Evolutionary conservation across 1,284 basidiomycete genomes (phyloP), one percentile per base, ranked within the genome.

Genomic region (Pascua sp.): DNA sequence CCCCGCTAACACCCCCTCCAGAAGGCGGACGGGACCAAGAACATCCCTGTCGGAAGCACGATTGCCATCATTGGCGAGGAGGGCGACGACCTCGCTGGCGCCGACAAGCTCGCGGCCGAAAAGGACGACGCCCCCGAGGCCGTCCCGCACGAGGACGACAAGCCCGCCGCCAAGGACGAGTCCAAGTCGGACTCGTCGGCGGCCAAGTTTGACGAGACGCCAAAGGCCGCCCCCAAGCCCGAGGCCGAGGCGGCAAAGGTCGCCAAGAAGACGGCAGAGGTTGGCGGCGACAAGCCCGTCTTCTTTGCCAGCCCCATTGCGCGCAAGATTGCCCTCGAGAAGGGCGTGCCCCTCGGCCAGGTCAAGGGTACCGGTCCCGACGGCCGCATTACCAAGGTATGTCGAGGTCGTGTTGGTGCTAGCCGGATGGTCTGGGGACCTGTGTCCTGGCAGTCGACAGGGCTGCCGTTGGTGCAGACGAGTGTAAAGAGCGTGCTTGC

Each of bases 231-330:
- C 41, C 65, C 62, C 44, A 73, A 76, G 65, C 61, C 65, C 0
- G 66, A 67, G 51, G 55, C 66, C 46, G 8, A 41, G 17, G 32
- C 18, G 53, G 48, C 36, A 13, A n/a, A 76, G 65, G 38, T 40
- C 16, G 48, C 18, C 17, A 39, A 47, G 37, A 45, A 51, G 50
- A 41, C 53, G 15, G 24, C 24, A 32, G 46, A 46, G 41, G 60
- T 62, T 17, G 54, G 67, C 39, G 67, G 67, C 47, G 75, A 89
- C 72, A 87, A 86, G 67, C 75, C 75, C 42, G 70, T 67, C 57
- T 92, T 98, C 80, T 94, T 96, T 71, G 95, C 94, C 13, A 88
- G 89, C 24, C 95, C 96, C 39, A 83, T 97, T 61, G 96, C 95
- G 24, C 95, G 95, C 82, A 94, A 94, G 80, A 87, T 99, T 72